Evolutionary conservation across 441 rosid species (phyloP).

Genomic region (Bruguiera hainesii): DNA sequence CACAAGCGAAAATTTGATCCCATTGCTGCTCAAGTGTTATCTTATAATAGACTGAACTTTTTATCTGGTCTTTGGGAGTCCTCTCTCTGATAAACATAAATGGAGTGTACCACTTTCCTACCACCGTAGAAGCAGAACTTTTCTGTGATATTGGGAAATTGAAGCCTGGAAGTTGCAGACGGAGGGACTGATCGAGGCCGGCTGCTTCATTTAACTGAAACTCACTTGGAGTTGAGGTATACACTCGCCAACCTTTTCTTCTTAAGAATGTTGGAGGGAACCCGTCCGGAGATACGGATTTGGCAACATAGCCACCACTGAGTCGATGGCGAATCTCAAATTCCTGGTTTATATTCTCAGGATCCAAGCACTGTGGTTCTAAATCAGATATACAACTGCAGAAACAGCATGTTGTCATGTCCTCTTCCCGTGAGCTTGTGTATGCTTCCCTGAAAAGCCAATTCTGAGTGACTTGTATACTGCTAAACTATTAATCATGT

Average conservation of each 20-base stretch:
- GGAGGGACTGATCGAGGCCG: slow-evolving; percentile 37
- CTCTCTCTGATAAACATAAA: slow-evolving; percentile 59
- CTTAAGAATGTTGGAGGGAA: slow-evolving; percentile 51
- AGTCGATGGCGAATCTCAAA: slow-evolving; percentile 29
- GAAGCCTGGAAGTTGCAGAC: slow-evolving; percentile 38
- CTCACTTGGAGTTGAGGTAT: slow-evolving; percentile 27
- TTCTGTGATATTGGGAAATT: slow-evolving; percentile 20
- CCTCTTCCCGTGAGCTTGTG: slow-evolving; percentile 44
- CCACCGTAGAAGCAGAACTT: slow-evolving; percentile 18
- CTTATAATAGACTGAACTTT: slow-evolving; percentile 36
- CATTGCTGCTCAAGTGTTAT: slow-evolving; percentile 55
- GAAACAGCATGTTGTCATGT: slow-evolving; percentile 45
- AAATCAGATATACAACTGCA: slow-evolving; percentile 28
- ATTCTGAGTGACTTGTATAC: background rate
- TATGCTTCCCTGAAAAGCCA: slow-evolving; percentile 37
- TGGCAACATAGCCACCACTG: slow-evolving; percentile 30
- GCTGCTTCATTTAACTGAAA: slow-evolving; percentile 43
- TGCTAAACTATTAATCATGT: background rate
- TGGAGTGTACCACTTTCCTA: slow-evolving; percentile 65
- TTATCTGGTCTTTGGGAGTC: slow-evolving; percentile 31
- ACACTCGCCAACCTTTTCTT: slow-evolving; percentile 43
- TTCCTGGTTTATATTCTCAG: slow-evolving; percentile 41
- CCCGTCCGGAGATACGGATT: slow-evolving; percentile 42
- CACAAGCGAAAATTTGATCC: slow-evolving; percentile 35
- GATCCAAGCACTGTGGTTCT: slow-evolving; percentile 35